Evolutionary conservation across 2,329 filamentous ascomycete species (phyloP), one percentile per base, ranked within the genome.

Genomic region (Cercospora sp.): DNA sequence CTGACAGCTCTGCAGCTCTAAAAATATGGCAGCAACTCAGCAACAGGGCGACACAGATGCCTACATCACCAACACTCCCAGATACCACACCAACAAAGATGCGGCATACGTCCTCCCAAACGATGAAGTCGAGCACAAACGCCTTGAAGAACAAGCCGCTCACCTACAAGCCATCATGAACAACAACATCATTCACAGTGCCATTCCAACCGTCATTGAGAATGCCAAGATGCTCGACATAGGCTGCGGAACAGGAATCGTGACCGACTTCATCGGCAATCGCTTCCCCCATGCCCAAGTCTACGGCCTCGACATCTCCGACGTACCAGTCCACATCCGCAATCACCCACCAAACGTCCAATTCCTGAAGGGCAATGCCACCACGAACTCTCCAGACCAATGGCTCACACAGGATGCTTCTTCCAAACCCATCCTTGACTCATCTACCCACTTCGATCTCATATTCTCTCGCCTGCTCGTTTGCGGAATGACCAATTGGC

Each of bases 271-370:
- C 30, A 64, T 72, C 26, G 72, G 62, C 45, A 61, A 23, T 12
- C 64, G 66, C 36, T 70, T 65, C 53, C 68, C 61, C 20, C 68
- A 76, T 10, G 73, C 77, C 10, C 67, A 78, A 64, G 74, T 80
- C 9, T 74, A 74, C 61, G 79, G 76, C 31, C 77, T 77, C 18
- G 80, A 82, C 68, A 72, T 80, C 9, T 67, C 64, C 45, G 33
- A 67, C 36, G 68, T 73, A 12, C 66, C 69, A 66, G 23, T 30
- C 4, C 71, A 80, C 20, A 63, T 66, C 42, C 63, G 69, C 18
- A 55, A 68, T 3, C 69, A 60, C 13, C 60, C 60, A 23, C 8
- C 45, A 1, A 67, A 68, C 48, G 63, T 72, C 18, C 48, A 60
- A 4, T 71, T 69, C 48, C 58, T 71, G 0, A 48, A 64, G 51